These are phyloP conservation scores for Gloeophyllum trabeum DNA, from an alignment of 768 basidiomycete species.

Conservation along the genomic window DNA sequence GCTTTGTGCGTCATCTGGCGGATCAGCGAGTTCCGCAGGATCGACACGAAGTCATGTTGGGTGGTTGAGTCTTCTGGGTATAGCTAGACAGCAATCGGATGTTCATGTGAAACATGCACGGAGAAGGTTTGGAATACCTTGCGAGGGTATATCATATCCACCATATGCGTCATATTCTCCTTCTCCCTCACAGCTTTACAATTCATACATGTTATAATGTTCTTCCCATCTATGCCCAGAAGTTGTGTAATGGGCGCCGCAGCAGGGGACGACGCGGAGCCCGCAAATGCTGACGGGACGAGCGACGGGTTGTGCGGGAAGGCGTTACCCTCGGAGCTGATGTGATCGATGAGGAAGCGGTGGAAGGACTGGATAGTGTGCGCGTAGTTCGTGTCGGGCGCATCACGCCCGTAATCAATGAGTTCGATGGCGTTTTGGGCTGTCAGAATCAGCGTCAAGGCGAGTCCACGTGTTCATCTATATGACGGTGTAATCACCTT, in stretches of 20 bases:
- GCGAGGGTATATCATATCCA: slow-evolving; percentile 82
- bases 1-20: slow-evolving; percentile 82
- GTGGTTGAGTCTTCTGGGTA: slow-evolving; percentile 25
- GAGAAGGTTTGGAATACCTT: slow-evolving; percentile 37
- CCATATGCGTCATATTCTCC: slow-evolving; percentile 68
- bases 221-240: slow-evolving; percentile 70
- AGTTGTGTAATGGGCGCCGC: slow-evolving; percentile 80
- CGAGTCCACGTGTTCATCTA: not conserved
- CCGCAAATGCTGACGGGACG: slow-evolving; percentile 19
- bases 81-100: slow-evolving; percentile 13
- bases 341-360: slow-evolving; percentile 81
- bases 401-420: slow-evolving; percentile 78
- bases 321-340: slow-evolving; percentile 62
- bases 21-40: slow-evolving; percentile 66
- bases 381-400: slow-evolving; percentile 64
- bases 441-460: slow-evolving; percentile 18
- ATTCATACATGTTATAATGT: slow-evolving; percentile 57
- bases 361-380: slow-evolving; percentile 93
- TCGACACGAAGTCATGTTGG: slow-evolving; percentile 44
- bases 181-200: slow-evolving; percentile 69
- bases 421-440: slow-evolving; percentile 76
- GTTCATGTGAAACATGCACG: slow-evolving; percentile 1
- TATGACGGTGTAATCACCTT: slow-evolving; percentile 51
- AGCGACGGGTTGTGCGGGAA: slow-evolving; percentile 44
- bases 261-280: slow-evolving; percentile 19